Percentiles rank a stretch among this genome's conserved stretches.
Conservation (phyloP, 805 yeast genomes). For the Candida cerambycidarum region DNA sequence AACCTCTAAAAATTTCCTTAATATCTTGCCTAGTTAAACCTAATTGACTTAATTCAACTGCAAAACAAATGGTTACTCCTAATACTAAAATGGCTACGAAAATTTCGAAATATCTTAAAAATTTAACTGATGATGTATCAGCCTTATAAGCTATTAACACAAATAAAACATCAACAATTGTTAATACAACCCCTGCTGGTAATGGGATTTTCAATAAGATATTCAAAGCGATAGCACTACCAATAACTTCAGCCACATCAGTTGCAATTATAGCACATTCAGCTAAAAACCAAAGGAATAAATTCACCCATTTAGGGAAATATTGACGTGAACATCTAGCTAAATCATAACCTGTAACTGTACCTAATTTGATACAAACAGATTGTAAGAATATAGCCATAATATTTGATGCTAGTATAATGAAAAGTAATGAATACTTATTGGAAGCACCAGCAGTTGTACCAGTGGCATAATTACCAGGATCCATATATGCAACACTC, state of each 20-base stretch:
- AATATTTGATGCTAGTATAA: slow-evolving; percentile 42
- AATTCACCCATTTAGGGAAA: slow-evolving; percentile 41
- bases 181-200: slow-evolving; percentile 49
- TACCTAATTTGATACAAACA: slow-evolving; percentile 46
- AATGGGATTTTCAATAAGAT: slow-evolving; percentile 44
- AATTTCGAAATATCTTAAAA: slow-evolving; percentile 37
- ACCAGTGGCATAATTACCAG: slow-evolving; percentile 53
- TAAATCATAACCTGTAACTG: slow-evolving; percentile 50
- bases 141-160: slow-evolving; percentile 49
- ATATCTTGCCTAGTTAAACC: slow-evolving; percentile 26
- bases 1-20: slow-evolving; percentile 43
- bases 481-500: slow-evolving; percentile 53
- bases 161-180: slow-evolving; percentile 45
- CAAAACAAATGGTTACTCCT: slow-evolving; percentile 45
- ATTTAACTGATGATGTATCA: slow-evolving; percentile 39
- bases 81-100: slow-evolving; percentile 44
- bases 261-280: slow-evolving; percentile 52
- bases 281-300: slow-evolving; percentile 40
- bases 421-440: slow-evolving; percentile 40
- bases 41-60: slow-evolving; percentile 42
- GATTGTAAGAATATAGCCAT: slow-evolving; percentile 49
- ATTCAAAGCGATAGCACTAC: slow-evolving; percentile 51
- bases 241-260: slow-evolving; percentile 54
- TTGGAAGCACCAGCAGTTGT: slow-evolving; percentile 49
- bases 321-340: slow-evolving; percentile 43